Conservation (phyloP, 2,329 filamentous ascomycete species). For the Calonectria leucothoes region DNA sequence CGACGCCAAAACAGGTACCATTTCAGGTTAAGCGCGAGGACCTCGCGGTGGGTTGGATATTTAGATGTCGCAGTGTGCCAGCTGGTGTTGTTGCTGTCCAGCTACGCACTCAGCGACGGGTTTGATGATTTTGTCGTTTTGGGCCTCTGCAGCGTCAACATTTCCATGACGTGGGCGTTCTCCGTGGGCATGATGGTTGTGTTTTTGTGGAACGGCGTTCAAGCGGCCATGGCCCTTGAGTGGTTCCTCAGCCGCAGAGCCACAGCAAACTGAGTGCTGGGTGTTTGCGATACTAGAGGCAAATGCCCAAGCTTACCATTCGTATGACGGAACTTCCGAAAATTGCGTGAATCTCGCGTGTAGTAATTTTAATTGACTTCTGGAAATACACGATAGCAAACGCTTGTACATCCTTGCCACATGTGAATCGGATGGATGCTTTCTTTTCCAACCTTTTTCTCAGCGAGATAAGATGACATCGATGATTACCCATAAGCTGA, state of each 20-base stretch:
- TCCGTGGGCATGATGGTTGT: neutral
- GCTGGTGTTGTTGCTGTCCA: neutral
- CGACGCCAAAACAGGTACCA: neutral
- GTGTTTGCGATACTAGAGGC: neutral
- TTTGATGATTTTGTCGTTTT: neutral
- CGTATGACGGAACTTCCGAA: neutral
- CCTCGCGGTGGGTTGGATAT: neutral
- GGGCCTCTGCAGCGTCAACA: neutral
- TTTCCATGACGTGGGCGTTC: neutral
- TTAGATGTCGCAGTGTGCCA: neutral
- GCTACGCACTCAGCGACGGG: neutral
- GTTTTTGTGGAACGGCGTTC: neutral
- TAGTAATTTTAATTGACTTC: neutral
- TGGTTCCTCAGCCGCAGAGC: neutral
- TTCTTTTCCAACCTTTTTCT: neutral
- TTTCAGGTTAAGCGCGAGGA: neutral
- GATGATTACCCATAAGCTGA: neutral
- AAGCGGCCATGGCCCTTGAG: neutral
- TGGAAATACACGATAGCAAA: neutral
- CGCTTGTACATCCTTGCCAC: no score
- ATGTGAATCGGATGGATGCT: neutral
- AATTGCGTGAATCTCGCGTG: neutral
- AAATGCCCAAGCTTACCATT: neutral
- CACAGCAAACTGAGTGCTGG: neutral
- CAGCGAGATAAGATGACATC: neutral